Evolutionary conservation across 192 early-diverging fungal species (phyloP), one percentile per base, ranked within the genome.

Genomic region (Dissophora globulifera): DNA sequence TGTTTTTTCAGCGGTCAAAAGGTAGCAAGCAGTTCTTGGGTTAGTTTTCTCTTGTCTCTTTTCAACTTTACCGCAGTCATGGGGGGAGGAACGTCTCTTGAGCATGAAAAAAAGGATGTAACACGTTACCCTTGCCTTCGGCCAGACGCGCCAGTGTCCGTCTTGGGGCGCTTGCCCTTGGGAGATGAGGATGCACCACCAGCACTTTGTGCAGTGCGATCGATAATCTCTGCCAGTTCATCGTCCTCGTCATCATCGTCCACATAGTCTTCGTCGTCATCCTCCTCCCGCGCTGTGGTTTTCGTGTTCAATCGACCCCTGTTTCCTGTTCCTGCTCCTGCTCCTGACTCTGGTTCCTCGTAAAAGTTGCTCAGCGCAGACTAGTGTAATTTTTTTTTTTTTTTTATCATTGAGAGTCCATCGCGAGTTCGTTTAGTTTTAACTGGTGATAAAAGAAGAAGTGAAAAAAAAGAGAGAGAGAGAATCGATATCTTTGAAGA

Each of bases 311-410:
- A 23, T 29, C 32, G 40, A 20, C 16, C 43, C 26, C 15, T 22
- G 26, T 19, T 11, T 42, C 49, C 42, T 48, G 50, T 23, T 29
- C 26, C 38, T 20, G 55, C 8, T 17, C 30, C 54, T 29, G 60
- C 31, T 4, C 49, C 32, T 26, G 76, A 30, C 29, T 57, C 58
- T 5, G 75, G 67, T 47, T 76, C 82, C 55, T 94, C 90, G 72
- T 88, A 92, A 81, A 83, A 94, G 74, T 84, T 89, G 69, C 84
- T 86, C 31, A 88, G 61, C 1, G 91, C 92, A 5, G 83, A 80
- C 88, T 89, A 17, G 32, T 31, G 15, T 25, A 15, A 9, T 32
- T 8, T 32, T 49, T 26, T 35, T n/a, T 30, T 22, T 58, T 43
- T 32, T 33, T 45, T 29, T 22, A n/a, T n/a, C n/a, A n/a, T n/a